Base-by-base conservation (phyloP, 192 early-diverging fungal genomes). In the Podila epigama region DNA sequence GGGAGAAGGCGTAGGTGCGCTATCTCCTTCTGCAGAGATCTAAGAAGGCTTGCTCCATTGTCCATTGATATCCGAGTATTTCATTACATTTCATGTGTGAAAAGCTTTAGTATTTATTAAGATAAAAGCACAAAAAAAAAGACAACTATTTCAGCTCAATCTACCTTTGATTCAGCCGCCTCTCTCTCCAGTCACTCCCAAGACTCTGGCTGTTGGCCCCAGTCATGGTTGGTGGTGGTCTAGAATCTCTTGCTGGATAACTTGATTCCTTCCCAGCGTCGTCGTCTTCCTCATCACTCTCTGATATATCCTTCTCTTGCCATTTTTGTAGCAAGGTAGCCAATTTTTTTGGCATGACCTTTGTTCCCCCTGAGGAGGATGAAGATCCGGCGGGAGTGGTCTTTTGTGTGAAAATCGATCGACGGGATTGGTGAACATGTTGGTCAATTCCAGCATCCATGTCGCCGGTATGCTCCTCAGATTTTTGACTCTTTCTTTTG, bases 311-410 rank as follows among this genome's bases (percentile, higher is more conserved):
- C 40, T 77, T 77, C 22, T 77, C 73, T 32, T 62, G 68, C 73
- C 73, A 77, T 35, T 60, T 68, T 44, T 77, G 73, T 25, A 77
- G 25, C 35, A 77, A 16, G 37, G 22, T 77, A 0, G 73, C 73
- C 28, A 77, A 32, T 37, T 77, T 77, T 50, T 68, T 77, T 28
- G 73, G 73, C 73, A 77, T 77, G 5, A 44, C 20, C 25, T 77
- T 77, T 6, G 55, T 50, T 12, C 33, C 36, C 0, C 35, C 50
- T 12, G 69, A 15, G 22, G 72, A 62, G 11, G 20, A 34, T 6
- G 69, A 60, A 3, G 32, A 33, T 15, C 52, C 31, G 2, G 32
- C 3, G 16, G 25, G 29, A 27, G 57, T 48, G 8, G 44, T 34
- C 28, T 34, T 60, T 4, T 33, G 50, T 41, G 48, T 40, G 20